These are phyloP conservation scores for Trametes hirsuta DNA, from an alignment of 1,284 basidiomycete species.

Conservation along the genomic window DNA sequence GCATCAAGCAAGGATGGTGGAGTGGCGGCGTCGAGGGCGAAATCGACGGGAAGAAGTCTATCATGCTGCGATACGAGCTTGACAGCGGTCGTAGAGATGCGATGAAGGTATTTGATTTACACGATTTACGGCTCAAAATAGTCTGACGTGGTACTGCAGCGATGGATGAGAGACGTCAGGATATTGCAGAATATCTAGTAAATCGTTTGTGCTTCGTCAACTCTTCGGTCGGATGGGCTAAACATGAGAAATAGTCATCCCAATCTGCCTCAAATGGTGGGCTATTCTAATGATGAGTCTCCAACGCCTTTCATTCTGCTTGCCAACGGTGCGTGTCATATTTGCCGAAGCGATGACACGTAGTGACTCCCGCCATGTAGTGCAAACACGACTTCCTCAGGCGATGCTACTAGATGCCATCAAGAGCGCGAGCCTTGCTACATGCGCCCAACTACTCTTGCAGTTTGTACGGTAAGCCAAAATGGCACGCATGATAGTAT, in stretches of 20 bases:
- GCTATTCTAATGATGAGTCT: constrained; percentile 50
- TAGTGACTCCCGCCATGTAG: constrained; percentile 27
- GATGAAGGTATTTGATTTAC: constrained; percentile 34
- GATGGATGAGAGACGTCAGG: constrained; percentile 55
- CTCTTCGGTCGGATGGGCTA: neutral
- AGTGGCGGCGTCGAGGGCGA: constrained; percentile 44
- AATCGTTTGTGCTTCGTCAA: neutral
- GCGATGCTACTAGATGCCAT: constrained; percentile 31
- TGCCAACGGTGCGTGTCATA: constrained; percentile 43
- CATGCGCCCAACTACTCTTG: constrained; percentile 41
- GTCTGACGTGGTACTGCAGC: constrained; percentile 30
- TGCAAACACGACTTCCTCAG: constrained; percentile 42
- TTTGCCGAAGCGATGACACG: neutral
- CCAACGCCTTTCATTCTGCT: constrained; percentile 55
- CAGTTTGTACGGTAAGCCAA: constrained; percentile 32
- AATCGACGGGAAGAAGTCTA: constrained; percentile 41
- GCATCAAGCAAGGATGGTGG: constrained; percentile 51
- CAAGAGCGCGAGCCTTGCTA: constrained; percentile 39
- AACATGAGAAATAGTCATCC: constrained; percentile 44
- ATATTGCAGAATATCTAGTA: constrained; percentile 53
- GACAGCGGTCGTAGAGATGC: constrained; percentile 38
- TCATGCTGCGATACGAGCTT: constrained; percentile 47
- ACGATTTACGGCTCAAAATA: neutral
- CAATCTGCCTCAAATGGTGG: constrained; percentile 56
- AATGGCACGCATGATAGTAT: neutral